These are phyloP conservation scores for Tolypocladium paradoxum DNA, from an alignment of 2,329 filamentous ascomycete species.

Conservation along the genomic window DNA sequence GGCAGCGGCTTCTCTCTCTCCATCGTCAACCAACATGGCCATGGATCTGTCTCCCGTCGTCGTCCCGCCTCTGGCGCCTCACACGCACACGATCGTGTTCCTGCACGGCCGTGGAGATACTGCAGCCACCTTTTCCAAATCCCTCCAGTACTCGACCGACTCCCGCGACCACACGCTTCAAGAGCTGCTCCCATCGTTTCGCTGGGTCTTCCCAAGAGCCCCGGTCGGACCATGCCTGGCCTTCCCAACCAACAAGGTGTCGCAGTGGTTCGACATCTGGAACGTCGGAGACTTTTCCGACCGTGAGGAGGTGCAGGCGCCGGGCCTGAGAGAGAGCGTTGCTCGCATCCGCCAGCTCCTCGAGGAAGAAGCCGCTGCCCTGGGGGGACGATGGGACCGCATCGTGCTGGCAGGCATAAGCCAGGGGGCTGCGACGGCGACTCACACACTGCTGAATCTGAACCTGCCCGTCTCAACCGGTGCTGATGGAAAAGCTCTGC, in stretches of 20 bases:
- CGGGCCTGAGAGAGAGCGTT: slow-evolving; percentile 29
- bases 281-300: slow-evolving; percentile 27
- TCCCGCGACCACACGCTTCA: slow-evolving; percentile 21
- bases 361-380: slow-evolving; percentile 18
- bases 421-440: slow-evolving; percentile 31
- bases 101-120: slow-evolving; percentile 34
- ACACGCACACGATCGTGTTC: slow-evolving; percentile 33
- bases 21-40: background rate
- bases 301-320: slow-evolving; percentile 30
- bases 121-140: slow-evolving; percentile 18
- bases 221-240: slow-evolving; percentile 17
- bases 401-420: slow-evolving; percentile 35
- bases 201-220: slow-evolving; percentile 39
- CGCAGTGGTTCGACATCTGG: slow-evolving; percentile 43
- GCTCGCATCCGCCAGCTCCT: slow-evolving; percentile 20
- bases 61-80: slow-evolving; percentile 9
- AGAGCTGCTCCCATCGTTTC: slow-evolving; percentile 31
- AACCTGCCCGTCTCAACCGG: slow-evolving; percentile 6
- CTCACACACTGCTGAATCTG: slow-evolving; percentile 26
- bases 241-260: slow-evolving; percentile 9
- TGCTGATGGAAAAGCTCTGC: background rate
- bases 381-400: slow-evolving; percentile 25
- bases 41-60: slow-evolving; percentile 5
- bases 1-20: background rate
- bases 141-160: slow-evolving; percentile 18